Evolutionary conservation across 108 stramenopile species (phyloP).

Genomic region (Pinguiococcus pyrenoidosus): DNA sequence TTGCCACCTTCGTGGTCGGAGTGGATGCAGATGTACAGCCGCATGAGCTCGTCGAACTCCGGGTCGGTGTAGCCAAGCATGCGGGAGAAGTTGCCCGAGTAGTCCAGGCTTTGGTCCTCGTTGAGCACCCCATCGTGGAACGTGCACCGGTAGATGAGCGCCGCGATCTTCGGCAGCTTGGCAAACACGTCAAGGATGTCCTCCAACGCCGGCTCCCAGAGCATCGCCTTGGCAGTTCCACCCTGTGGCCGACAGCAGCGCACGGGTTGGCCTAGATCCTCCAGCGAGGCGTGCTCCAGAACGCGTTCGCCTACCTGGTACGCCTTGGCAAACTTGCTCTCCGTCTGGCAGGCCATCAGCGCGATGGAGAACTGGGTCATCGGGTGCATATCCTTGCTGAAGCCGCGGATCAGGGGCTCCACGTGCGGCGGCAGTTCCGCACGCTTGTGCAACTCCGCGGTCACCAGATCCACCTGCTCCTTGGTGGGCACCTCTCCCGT

Average conservation of each 20-base stretch:
- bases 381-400: conserved; percentile 96
- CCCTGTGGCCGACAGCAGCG: neutral
- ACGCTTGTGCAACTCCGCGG: conserved; percentile 76
- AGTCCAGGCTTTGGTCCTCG: conserved; percentile 82
- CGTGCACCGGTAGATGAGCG: conserved; percentile 89
- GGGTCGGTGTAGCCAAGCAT: conserved; percentile 90
- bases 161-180: conserved; percentile 88
- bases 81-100: conserved; percentile 94
- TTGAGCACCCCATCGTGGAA: conserved; percentile 76
- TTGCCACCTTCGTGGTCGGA: conserved; percentile 99
- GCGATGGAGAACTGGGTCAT: conserved; percentile 94
- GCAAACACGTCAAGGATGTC: conserved; percentile 90
- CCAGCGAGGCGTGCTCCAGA: no score
- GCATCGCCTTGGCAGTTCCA: no score
- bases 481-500: conserved; percentile 93
- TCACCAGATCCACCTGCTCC: conserved; percentile 83
- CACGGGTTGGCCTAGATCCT: neutral
- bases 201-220: conserved; percentile 77
- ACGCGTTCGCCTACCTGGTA: conserved; percentile 5
- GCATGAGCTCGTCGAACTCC: conserved; percentile 94
- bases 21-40: conserved; percentile 97
- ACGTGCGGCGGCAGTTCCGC: conserved; percentile 74
- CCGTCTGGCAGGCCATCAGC: conserved; percentile 66
- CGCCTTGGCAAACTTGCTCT: conserved; percentile 73
- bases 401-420: conserved; percentile 67